phyloP scores from a whole-genome alignment of 1,284 basidiomycete genomes.

The Nidula niveotomentosa region DNA sequence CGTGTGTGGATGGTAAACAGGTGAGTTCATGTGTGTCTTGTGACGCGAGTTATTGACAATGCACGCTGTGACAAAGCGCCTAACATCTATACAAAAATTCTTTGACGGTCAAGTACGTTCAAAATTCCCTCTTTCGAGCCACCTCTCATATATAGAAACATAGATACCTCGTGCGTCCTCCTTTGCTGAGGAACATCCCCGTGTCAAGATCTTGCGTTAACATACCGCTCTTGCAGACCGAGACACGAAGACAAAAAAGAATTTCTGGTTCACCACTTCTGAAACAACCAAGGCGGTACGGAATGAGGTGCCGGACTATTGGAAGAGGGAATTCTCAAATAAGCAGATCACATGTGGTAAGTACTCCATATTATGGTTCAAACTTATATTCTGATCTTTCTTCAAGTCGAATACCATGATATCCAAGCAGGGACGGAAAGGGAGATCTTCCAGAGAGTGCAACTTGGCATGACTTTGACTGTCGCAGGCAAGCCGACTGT shows the following conservation, averaged over 20 bases:
- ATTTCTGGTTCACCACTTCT: conserved; percentile 42
- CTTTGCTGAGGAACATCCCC: background rate
- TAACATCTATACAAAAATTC: conserved; percentile 68
- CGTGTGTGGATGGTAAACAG: conserved; percentile 80
- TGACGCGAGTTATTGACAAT: no score
- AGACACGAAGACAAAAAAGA: conserved; percentile 42
- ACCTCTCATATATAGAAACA: conserved; percentile 40
- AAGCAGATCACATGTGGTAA: conserved; percentile 66
- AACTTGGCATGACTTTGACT: conserved; percentile 77
- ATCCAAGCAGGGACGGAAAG: conserved; percentile 58
- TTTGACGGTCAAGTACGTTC: conserved; percentile 12
- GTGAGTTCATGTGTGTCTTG: no score
- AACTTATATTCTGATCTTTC: background rate
- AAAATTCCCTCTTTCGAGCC: background rate
- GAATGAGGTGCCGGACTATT: conserved; percentile 46
- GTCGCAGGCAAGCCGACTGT: conserved; percentile 56
- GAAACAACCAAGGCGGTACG: conserved; percentile 18
- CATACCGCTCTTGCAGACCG: conserved; percentile 36
- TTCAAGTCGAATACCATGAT: conserved; percentile 57
- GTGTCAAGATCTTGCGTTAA: conserved; percentile 51
- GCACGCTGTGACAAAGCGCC: conserved; percentile 23
- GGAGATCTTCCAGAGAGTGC: conserved; percentile 82
- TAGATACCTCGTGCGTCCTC: conserved; percentile 59
- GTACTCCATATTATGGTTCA: background rate
- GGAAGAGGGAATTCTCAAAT: conserved; percentile 52